Evolutionary conservation across 768 basidiomycete species (phyloP).

Genomic region (Leucocoprinus birnbaumii): DNA sequence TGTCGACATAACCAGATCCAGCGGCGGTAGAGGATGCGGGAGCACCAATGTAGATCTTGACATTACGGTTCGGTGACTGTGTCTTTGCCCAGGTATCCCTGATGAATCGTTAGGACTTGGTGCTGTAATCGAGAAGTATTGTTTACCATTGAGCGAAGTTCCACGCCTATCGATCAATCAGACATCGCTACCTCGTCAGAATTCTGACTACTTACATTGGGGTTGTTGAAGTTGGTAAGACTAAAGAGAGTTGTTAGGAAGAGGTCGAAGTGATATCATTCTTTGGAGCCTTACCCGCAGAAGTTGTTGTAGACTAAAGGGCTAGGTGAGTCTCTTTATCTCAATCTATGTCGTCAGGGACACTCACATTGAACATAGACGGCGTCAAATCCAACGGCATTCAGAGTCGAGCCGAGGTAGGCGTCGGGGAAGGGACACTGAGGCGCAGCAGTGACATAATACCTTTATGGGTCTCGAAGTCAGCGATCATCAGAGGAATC

Average conservation of each 20-base stretch:
- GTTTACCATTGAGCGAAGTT: conserved; percentile 44
- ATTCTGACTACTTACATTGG: conserved; percentile 29
- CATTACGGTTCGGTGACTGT: conserved; percentile 45
- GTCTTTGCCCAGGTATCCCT: conserved; percentile 59
- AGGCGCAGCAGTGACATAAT: conserved; percentile 53
- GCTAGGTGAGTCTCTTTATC: neutral
- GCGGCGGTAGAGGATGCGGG: conserved; percentile 50
- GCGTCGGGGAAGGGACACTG: conserved; percentile 65
- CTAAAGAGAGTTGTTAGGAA: conserved; percentile 14
- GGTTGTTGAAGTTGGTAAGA: conserved; percentile 36
- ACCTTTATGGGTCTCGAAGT: conserved; percentile 28
- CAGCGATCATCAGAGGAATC: neutral
- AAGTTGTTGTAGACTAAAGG: conserved; percentile 42
- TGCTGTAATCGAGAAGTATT: neutral
- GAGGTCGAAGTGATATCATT: neutral
- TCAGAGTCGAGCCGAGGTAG: conserved; percentile 47
- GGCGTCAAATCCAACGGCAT: conserved; percentile 61
- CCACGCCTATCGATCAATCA: conserved; percentile 31
- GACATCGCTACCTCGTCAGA: neutral
- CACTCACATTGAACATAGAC: conserved; percentile 51
- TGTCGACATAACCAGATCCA: conserved; percentile 50
- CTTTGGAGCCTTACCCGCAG: conserved; percentile 27
- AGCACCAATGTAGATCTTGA: conserved; percentile 56
- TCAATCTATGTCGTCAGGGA: neutral
- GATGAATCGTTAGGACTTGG: neutral